Percentiles rank a stretch among this genome's conserved stretches.
Conservation (phyloP, 805 yeast species). For the Ogataea paraovalis region DNA sequence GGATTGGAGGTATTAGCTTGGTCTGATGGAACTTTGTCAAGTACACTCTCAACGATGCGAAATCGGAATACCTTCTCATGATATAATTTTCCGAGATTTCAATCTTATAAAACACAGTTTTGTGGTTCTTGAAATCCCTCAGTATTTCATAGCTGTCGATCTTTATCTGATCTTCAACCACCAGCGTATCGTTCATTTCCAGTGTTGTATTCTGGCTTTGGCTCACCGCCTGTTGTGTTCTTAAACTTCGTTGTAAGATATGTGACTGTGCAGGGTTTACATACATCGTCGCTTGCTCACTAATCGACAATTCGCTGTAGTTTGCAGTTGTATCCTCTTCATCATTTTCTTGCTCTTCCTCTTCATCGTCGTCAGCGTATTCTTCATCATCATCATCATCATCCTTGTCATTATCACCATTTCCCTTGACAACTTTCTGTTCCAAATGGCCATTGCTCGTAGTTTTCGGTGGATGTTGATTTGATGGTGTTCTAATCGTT, state of each 20-base stretch:
- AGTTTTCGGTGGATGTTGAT: too few relatives aligned
- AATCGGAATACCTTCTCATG: slow-evolving; percentile 86
- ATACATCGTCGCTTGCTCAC: slow-evolving; percentile 17
- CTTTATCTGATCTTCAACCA: background rate
- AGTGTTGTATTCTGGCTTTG: background rate
- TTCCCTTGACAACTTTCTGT: background rate
- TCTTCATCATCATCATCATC: slow-evolving; percentile 1
- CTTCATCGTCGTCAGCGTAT: slow-evolving; percentile 2
- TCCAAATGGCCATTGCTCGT: background rate
- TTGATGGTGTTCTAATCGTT: background rate
- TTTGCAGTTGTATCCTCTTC: slow-evolving; percentile 2
- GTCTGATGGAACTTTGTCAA: slow-evolving; percentile 76
- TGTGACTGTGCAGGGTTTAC: slow-evolving; percentile 12
- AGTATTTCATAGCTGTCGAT: slow-evolving; percentile 18
- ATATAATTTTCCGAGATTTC: slow-evolving; percentile 16
- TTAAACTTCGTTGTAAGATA: slow-evolving; percentile 3
- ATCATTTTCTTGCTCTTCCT: slow-evolving; percentile 3
- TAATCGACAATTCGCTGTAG: slow-evolving; percentile 9
- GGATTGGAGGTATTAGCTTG: slow-evolving; percentile 92
- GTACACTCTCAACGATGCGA: slow-evolving; percentile 72
- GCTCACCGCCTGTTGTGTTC: too few relatives aligned
- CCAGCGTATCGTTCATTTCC: background rate
- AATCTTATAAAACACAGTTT: slow-evolving; percentile 30
- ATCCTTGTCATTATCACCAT: background rate
- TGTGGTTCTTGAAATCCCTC: slow-evolving; percentile 26